A percentile compares a stretch with the other conserved stretches of the same genome.
Evolutionary conservation across 1,284 basidiomycete genomes (phyloP).

Genomic region (Garcileccinum viscosum): DNA sequence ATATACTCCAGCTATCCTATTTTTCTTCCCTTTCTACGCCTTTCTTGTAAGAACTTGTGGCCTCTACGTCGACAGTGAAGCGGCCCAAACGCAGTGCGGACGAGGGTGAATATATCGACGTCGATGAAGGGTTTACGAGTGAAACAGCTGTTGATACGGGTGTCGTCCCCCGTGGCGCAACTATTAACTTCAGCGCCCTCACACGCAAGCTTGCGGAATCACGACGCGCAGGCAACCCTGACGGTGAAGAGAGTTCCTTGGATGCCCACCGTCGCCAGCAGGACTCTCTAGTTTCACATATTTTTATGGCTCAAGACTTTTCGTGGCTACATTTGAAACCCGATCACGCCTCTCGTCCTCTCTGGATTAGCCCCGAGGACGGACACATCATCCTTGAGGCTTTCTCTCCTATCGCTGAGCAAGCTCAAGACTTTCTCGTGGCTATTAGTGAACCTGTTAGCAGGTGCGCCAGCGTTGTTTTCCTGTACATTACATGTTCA

Average conservation of each 20-base stretch:
- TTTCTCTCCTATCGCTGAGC: conserved; percentile 95
- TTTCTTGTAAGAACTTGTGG: conserved; percentile 25
- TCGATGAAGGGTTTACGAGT: conserved; percentile 59
- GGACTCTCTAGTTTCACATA: conserved; percentile 75
- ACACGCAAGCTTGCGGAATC: conserved; percentile 75
- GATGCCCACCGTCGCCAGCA: conserved; percentile 71
- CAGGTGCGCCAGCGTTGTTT: conserved; percentile 66
- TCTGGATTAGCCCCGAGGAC: conserved; percentile 95
- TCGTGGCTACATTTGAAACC: conserved; percentile 85
- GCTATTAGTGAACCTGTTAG: conserved; percentile 99
- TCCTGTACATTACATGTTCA: conserved; percentile 39
- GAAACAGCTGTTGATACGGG: conserved; percentile 58
- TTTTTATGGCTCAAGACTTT: conserved; percentile 84
- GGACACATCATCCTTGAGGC: conserved; percentile 96
- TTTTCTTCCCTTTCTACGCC: background rate
- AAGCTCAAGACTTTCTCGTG: conserved; percentile 98
- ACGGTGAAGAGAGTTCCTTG: conserved; percentile 51
- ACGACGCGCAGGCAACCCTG: conserved; percentile 49
- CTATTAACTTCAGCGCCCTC: conserved; percentile 82
- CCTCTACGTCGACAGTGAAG: conserved; percentile 50
- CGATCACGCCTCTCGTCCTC: conserved; percentile 88
- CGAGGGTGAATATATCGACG: conserved; percentile 59
- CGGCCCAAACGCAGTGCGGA: conserved; percentile 55
- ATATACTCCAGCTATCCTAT: background rate
- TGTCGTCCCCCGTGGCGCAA: conserved; percentile 70